Conservation (phyloP, 805 yeast genomes). For the Alloascoidea africana region DNA sequence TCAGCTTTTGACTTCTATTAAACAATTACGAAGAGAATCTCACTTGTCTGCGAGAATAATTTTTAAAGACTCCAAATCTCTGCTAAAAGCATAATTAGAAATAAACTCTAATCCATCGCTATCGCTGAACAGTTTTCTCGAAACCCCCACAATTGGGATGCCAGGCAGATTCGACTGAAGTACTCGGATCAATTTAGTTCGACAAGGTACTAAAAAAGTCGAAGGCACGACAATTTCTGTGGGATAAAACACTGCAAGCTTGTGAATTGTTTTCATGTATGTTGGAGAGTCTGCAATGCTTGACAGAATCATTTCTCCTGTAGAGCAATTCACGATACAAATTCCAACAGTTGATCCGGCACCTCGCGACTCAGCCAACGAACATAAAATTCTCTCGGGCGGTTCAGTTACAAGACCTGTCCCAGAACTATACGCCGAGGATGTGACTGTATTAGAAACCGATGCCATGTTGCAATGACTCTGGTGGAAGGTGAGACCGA, state of each 20-base stretch:
- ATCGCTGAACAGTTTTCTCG: slow-evolving; percentile 14
- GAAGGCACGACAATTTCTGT: slow-evolving; percentile 22
- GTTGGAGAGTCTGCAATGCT: slow-evolving; percentile 29
- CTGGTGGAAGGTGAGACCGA: too few relatives aligned
- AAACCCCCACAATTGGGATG: slow-evolving; percentile 14
- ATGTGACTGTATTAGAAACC: too few relatives aligned
- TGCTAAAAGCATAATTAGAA: slow-evolving; percentile 9
- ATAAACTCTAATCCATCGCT: slow-evolving; percentile 14
- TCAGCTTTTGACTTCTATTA: background rate
- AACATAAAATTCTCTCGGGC: background rate
- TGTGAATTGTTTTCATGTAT: slow-evolving; percentile 27
- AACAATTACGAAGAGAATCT: too few relatives aligned
- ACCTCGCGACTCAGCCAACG: background rate
- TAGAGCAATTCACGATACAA: background rate
- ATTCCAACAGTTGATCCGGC: background rate
- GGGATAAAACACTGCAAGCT: slow-evolving; percentile 20
- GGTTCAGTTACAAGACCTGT: too few relatives aligned
- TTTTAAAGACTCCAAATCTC: slow-evolving; percentile 10
- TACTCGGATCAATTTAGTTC: slow-evolving; percentile 20
- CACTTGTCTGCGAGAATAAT: slow-evolving; percentile 16
- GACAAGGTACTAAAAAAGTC: slow-evolving; percentile 13
- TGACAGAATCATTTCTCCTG: slow-evolving; percentile 11
- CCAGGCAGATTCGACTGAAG: slow-evolving; percentile 18
- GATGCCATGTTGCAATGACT: too few relatives aligned
- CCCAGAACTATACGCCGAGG: too few relatives aligned